Conservation (phyloP, 1,284 basidiomycete genomes). For the Mycosarcoma mackinlayi region DNA sequence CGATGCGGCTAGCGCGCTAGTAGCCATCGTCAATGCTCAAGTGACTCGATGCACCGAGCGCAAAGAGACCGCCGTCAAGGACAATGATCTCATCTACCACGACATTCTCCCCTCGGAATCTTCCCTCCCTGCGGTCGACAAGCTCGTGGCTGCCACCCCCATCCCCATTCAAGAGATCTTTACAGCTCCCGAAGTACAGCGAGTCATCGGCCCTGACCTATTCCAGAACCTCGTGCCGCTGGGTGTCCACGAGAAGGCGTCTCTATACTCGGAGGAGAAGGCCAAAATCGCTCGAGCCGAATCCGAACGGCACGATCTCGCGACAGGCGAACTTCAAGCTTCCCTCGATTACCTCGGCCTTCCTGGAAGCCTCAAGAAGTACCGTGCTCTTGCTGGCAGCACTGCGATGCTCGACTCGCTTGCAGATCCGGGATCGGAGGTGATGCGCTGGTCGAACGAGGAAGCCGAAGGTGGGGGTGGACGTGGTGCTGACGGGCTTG, state of each 20-base stretch:
- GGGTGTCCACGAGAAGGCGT: conserved; percentile 94
- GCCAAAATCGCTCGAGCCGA: conserved; percentile 92
- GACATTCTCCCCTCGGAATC: conserved; percentile 87
- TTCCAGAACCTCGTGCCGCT: conserved; percentile 89
- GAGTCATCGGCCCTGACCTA: conserved; percentile 91
- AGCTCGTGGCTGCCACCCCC: conserved; percentile 79
- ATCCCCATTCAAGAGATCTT: conserved; percentile 95
- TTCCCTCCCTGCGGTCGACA: conserved; percentile 82
- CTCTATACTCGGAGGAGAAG: conserved; percentile 97
- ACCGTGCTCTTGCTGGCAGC: conserved; percentile 75
- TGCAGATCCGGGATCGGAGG: conserved; percentile 77
- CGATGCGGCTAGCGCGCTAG: conserved; percentile 82
- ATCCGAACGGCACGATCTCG: conserved; percentile 84
- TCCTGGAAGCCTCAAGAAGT: conserved; percentile 79
- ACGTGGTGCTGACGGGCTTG: conserved; percentile 75
- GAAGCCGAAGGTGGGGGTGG: conserved; percentile 75
- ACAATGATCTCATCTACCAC: conserved; percentile 98
- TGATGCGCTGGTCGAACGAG: conserved; percentile 79
- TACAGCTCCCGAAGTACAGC: conserved; percentile 88
- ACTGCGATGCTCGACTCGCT: conserved; percentile 69
- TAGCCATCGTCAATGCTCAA: conserved; percentile 86
- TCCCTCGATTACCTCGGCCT: conserved; percentile 86
- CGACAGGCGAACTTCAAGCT: conserved; percentile 83
- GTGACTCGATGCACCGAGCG: conserved; percentile 81
- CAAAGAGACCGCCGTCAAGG: conserved; percentile 80